Conservation (phyloP, 2,329 filamentous ascomycete species). For the Helicocarpus griseus region DNA sequence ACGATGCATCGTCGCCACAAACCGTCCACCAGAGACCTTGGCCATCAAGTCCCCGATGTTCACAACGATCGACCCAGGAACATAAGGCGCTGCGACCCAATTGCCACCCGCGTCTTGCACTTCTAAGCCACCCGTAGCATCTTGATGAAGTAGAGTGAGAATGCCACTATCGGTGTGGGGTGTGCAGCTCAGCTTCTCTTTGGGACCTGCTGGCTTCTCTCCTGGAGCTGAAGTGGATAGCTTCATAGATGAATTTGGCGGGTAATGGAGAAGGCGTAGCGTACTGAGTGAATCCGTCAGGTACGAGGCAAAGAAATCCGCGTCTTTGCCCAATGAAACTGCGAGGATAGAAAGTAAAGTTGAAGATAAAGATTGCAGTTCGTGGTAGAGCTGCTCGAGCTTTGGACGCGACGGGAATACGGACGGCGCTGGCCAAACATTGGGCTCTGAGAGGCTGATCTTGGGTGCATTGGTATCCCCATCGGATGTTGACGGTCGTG, state of each 20-base stretch:
- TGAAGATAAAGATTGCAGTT: constrained; percentile 31
- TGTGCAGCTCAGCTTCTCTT: constrained; percentile 20
- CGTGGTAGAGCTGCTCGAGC: constrained; percentile 29
- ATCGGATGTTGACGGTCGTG: not conserved
- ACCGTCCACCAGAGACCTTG: constrained; percentile 31
- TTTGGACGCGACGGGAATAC: constrained; percentile 17
- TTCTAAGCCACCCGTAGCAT: constrained; percentile 38
- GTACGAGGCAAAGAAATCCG: constrained; percentile 33
- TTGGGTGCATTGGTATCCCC: constrained; percentile 12
- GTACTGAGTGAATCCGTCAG: constrained; percentile 35
- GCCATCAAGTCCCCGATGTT: constrained; percentile 39
- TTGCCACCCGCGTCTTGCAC: constrained; percentile 33
- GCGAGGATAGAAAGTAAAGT: constrained; percentile 33
- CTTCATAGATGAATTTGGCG: constrained; percentile 12
- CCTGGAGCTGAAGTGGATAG: constrained; percentile 3
- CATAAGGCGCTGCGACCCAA: constrained; percentile 35
- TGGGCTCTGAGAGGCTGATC: constrained; percentile 33
- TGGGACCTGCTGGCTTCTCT: not conserved
- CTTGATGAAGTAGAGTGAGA: constrained; percentile 40
- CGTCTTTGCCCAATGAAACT: constrained; percentile 28
- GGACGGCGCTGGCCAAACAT: constrained; percentile 28
- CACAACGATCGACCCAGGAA: constrained; percentile 34
- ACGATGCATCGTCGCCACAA: constrained; percentile 38
- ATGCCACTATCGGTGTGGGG: constrained; percentile 36
- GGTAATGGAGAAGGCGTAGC: constrained; percentile 38